Percentiles rank a stretch among this genome's conserved stretches.
phyloP scores from a whole-genome alignment of 805 yeast species.

The Spathaspora girioi region DNA sequence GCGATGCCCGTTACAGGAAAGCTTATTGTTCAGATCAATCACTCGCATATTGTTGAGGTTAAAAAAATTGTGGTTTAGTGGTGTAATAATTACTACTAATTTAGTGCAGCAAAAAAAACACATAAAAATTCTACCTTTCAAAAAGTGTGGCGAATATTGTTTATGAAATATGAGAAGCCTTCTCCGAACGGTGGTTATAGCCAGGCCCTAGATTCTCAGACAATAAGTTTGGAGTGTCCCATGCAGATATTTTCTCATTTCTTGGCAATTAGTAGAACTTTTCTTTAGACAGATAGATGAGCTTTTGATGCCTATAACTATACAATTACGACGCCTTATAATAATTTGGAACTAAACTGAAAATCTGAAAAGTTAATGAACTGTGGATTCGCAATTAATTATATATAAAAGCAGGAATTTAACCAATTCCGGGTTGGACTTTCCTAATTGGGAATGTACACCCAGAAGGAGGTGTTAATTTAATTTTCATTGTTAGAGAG shows the following conservation, averaged over 20 bases:
- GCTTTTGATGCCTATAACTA: too few species aligned
- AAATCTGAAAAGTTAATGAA: not conserved
- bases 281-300: too few species aligned
- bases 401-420: not conserved
- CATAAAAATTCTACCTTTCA: not conserved
- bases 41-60: not conserved
- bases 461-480: not conserved
- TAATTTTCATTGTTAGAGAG: not conserved
- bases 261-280: too few species aligned
- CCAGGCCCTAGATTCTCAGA: not conserved
- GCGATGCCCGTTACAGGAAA: not conserved
- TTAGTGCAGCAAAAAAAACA: not conserved
- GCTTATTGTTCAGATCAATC: not conserved
- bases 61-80: not conserved
- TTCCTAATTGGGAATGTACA: not conserved
- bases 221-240: not conserved
- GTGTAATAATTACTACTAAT: not conserved
- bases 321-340: not conserved
- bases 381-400: not conserved
- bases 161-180: not conserved
- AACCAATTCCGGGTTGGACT: not conserved
- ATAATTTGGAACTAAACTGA: not conserved
- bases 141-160: not conserved
- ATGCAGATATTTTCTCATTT: too few species aligned
- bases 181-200: not conserved